phyloP scores from a whole-genome alignment of 495 filamentous ascomycete genomes.

The Penicillium macrosclerotiorum region DNA sequence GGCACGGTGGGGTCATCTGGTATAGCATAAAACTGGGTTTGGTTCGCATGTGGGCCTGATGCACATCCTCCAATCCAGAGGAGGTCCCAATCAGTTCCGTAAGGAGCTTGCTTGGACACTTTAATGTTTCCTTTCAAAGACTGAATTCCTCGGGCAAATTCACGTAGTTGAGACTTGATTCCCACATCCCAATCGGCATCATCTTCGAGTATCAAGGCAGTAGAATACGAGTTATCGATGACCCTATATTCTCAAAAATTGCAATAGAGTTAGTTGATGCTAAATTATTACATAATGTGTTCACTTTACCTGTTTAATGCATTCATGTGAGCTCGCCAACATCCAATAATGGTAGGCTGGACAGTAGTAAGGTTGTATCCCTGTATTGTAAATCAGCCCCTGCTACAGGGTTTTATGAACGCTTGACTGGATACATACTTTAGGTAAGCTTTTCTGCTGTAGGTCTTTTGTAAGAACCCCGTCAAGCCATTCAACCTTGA shows the following conservation, averaged over 20 bases:
- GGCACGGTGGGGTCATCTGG: slow-evolving; percentile 31
- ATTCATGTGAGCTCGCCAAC: slow-evolving; percentile 44
- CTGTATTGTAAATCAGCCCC: slow-evolving; percentile 6
- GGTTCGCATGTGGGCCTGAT: slow-evolving; percentile 17
- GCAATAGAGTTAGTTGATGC: neutral
- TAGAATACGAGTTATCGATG: slow-evolving; percentile 41
- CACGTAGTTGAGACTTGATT: slow-evolving; percentile 48
- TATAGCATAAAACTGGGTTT: slow-evolving; percentile 29
- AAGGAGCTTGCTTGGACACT: slow-evolving; percentile 40
- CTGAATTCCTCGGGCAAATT: slow-evolving; percentile 40
- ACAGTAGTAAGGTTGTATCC: slow-evolving; percentile 3
- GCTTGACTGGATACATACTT: slow-evolving; percentile 5
- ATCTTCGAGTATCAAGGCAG: slow-evolving; percentile 57
- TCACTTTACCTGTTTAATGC: slow-evolving; percentile 27
- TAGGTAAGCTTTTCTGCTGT: slow-evolving; percentile 23
- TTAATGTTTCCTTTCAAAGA: slow-evolving; percentile 24
- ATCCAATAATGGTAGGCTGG: slow-evolving; percentile 15
- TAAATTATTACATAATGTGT: neutral
- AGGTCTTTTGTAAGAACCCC: slow-evolving; percentile 34
- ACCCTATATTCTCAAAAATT: slow-evolving; percentile 21
- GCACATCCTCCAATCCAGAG: slow-evolving; percentile 56
- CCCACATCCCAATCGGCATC: slow-evolving; percentile 58
- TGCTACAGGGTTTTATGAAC: neutral
- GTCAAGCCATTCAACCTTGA: slow-evolving; percentile 55
- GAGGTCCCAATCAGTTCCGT: slow-evolving; percentile 58